phyloP scores from a whole-genome alignment of 202 grass and related monocot species.

The Carex arenaria region DNA sequence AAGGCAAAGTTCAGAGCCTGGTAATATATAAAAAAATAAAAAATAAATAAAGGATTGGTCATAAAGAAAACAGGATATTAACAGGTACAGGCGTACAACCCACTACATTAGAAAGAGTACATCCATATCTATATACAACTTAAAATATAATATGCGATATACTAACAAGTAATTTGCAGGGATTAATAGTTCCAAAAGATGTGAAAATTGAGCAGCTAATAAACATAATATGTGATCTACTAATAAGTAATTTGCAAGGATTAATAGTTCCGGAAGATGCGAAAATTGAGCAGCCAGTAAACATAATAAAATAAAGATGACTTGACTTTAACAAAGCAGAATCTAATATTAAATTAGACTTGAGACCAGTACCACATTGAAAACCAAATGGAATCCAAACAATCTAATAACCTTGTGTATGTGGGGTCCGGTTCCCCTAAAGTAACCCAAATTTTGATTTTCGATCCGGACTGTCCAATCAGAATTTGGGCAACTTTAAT shows the following conservation, averaged over 20 bases:
- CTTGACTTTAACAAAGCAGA: too few species aligned
- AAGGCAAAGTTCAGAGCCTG: constrained; percentile 64
- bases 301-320: background rate
- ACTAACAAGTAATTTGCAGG: background rate
- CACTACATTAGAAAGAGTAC: background rate
- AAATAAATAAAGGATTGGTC: background rate
- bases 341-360: too few species aligned
- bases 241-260: background rate
- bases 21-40: background rate
- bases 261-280: background rate
- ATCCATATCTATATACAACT: background rate
- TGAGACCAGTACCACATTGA: background rate
- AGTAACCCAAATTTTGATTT: too few species aligned
- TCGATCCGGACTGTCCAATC: too few species aligned
- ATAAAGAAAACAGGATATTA: background rate
- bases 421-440: too few species aligned
- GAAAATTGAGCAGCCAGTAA: background rate
- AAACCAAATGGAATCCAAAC: background rate
- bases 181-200: background rate
- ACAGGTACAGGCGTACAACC: too few species aligned
- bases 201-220: background rate
- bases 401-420: background rate
- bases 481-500: too few species aligned
- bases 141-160: background rate
- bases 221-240: background rate